Evolutionary conservation across 192 early-diverging fungal genomes (phyloP), one percentile per base, ranked within the genome.

Genomic region (Entophlyctis luteolus): DNA sequence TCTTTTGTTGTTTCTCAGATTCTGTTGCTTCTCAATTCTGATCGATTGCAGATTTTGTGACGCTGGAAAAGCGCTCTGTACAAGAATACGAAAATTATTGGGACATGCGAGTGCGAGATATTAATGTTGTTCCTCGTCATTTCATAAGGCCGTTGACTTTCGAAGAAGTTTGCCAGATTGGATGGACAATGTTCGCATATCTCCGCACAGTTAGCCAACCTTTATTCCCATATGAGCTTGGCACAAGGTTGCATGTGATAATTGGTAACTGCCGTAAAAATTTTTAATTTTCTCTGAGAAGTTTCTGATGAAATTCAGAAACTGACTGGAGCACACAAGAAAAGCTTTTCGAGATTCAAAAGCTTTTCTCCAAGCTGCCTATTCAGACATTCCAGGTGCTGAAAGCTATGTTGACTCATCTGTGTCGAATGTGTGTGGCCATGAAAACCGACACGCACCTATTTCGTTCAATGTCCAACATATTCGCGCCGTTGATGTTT

Each of bases 21-120:
- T 53, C 23, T 53, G n/a, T 12, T 45, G 42, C n/a, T 45, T 12
- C 10, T 12, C 10, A 12, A 45, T 45, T 45, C 10, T 12, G n/a
- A 45, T 45, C 42, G n/a, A 12, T 12, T 45, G 12, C 55, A 47
- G 60, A 63, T 25, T 63, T 63, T 25, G 32, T 45, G n/a, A n/a
- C 22, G 2, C 42, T 63, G 6, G 60, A 63, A 49, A 5, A 45
- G 5, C 60, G 60, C 6, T 45, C 60, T 29, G 36, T 63, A 4
- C 42, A 63, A 31, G 60, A 63, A 25, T 63, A 49, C 27, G 46
- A 63, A 49, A 63, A 63, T 48, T 63, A 63, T 49, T 63, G 60
- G 60, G 60, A 63, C 32, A 63, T 63, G 60, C 60, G 60, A 4
- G 60, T 63, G 16, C 60, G 42, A 4, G 47, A 49, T 33, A 37